Conservation (phyloP, 148 eudicot genomes). For the Linanthus parryae region DNA sequence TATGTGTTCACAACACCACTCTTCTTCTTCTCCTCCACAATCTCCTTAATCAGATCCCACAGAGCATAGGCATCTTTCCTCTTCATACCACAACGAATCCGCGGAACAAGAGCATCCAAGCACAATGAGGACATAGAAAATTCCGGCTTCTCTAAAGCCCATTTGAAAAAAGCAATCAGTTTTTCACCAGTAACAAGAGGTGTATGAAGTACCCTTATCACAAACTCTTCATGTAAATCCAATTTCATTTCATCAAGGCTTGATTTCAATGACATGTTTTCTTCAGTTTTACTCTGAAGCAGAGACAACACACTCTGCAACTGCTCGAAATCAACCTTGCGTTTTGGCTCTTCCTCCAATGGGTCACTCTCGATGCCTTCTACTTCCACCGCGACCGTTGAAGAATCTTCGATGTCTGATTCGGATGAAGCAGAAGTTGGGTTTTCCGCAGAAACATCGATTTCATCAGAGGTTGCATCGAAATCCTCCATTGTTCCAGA, state of each 20-base stretch:
- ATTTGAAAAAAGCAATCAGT: conserved; percentile 53
- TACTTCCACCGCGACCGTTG: conserved; percentile 6
- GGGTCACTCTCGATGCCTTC: too few species aligned
- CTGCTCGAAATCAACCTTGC: conserved; percentile 35
- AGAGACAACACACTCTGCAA: conserved; percentile 52
- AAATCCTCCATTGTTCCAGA: not conserved
- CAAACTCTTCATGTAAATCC: conserved; percentile 46
- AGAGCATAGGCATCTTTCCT: conserved; percentile 46
- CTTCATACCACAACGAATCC: conserved; percentile 17
- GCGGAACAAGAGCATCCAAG: conserved; percentile 36
- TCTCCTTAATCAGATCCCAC: conserved; percentile 71
- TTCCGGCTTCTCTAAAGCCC: conserved; percentile 38
- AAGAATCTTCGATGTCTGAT: not conserved
- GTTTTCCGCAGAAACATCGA: too few species aligned
- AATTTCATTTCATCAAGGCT: conserved; percentile 39
- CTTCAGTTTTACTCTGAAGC: conserved; percentile 53
- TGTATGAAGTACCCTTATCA: conserved; percentile 49
- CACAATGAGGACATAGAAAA: conserved; percentile 21
- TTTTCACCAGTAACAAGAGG: conserved; percentile 46
- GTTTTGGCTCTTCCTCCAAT: too few species aligned
- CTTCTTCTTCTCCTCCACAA: conserved; percentile 53
- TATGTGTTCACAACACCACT: conserved; percentile 35
- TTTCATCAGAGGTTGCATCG: too few species aligned
- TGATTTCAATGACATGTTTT: conserved; percentile 37
- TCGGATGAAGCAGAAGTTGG: conserved; percentile 11